Base-by-base conservation (phyloP, 1,284 basidiomycete genomes). In the Chalciporus sp. region DNA sequence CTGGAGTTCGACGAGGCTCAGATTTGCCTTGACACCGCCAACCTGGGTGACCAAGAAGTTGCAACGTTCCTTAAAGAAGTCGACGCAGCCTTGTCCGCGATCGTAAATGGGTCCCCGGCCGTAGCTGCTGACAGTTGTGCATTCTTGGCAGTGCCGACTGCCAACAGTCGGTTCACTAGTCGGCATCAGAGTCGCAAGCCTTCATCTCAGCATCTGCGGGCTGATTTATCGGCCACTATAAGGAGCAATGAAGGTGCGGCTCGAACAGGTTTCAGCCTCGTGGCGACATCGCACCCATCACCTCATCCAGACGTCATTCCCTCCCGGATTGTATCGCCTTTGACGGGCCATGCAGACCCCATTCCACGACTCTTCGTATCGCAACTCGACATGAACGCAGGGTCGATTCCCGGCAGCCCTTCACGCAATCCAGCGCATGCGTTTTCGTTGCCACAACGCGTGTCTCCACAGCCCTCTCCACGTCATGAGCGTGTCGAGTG, bases 61-160 rank as follows among this genome's bases (percentile, higher is more conserved):
- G 65, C 68, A 44, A 67, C 66, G 46, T 67, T 67, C 51, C 62
- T 67, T 48, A 70, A 67, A 48, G 65, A 67, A 35, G 65, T 67
- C 17, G 65, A 67, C 19, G 65, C 65, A 27, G 65, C 65, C 1
- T 46, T 67, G 42, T 67, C 65, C 7, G 60, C 61, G 17, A 39
- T 70, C 26, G 55, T 55, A 28, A 66, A 56, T 19, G 63, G 65
- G 17, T 61, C 66, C 29, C 65, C 64, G 9, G 68, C 65, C 9
- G 66, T 68, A 1, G 67, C 65, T 42, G 67, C 68, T 41, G 68
- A 67, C 43, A 70, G 65, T 40, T 66, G 63, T 35, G 68, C 68
- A 10, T 67, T 70, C 46, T 48, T 67, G 51, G 63, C 66, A 27
- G 65, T 67, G 19, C 68, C 65, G 23, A 49, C 52, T 19, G 60